Percentiles rank a stretch among this genome's conserved stretches.
Conservation (phyloP, 2,329 filamentous ascomycete genomes). For the Bisporella sp. region DNA sequence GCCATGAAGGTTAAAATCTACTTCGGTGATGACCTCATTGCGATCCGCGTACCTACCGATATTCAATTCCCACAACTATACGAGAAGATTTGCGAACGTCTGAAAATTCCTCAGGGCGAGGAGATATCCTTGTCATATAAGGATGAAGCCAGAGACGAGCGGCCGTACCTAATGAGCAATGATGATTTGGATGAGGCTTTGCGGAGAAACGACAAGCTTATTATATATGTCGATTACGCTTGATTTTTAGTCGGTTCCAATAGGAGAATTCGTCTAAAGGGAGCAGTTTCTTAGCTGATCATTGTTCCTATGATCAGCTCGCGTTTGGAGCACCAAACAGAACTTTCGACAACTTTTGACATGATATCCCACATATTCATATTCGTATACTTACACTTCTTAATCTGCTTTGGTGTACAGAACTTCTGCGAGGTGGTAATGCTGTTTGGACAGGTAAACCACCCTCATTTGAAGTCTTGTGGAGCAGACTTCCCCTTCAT, state of each 20-base stretch:
- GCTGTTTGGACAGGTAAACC: constrained; percentile 12
- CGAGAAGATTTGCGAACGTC: constrained; percentile 76
- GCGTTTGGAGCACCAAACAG: no score
- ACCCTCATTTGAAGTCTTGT: constrained; percentile 19
- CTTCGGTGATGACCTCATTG: constrained; percentile 86
- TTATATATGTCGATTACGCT: constrained; percentile 57
- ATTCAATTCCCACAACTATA: constrained; percentile 72
- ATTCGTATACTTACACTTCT: constrained; percentile 13
- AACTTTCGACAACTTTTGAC: no score
- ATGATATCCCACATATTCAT: no score
- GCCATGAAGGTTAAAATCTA: constrained; percentile 92
- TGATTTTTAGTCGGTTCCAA: constrained; percentile 6
- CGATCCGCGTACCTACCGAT: constrained; percentile 79
- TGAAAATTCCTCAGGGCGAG: constrained; percentile 65
- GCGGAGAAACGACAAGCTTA: constrained; percentile 78
- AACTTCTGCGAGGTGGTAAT: constrained; percentile 19
- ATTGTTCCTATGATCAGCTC: no score
- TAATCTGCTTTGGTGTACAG: constrained; percentile 26
- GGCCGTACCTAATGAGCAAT: constrained; percentile 69
- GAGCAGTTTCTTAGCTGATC: no score
- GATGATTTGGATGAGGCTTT: constrained; percentile 76
- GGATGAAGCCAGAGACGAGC: constrained; percentile 65
- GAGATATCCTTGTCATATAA: constrained; percentile 76
- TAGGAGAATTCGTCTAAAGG: no score
- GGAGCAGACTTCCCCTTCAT: constrained; percentile 11